These are phyloP conservation scores for Jaltomata sinuosa DNA, from an alignment of 257 asterid genomes.

Conservation along the genomic window DNA sequence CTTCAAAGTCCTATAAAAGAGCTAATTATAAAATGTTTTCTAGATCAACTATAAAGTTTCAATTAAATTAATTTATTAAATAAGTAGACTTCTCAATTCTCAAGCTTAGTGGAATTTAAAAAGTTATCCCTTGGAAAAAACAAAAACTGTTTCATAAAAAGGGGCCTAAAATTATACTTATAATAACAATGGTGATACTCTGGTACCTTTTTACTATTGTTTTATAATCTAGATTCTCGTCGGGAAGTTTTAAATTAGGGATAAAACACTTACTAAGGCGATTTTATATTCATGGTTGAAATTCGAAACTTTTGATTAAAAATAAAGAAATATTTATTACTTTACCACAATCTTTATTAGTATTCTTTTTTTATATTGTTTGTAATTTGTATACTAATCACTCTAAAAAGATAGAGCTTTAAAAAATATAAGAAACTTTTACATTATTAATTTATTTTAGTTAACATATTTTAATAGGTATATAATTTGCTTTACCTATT, in stretches of 20 bases:
- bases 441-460: not conserved
- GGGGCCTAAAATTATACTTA: not conserved
- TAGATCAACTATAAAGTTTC: not conserved
- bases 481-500: not conserved
- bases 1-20: not conserved
- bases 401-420: not conserved
- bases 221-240: not conserved
- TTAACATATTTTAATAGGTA: not conserved
- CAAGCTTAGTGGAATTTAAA: not conserved
- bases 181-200: too few species aligned
- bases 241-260: fast-evolving
- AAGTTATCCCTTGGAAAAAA: not conserved
- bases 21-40: not conserved
- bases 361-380: too few species aligned
- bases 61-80: not conserved
- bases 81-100: not conserved
- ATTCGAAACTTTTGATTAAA: too few species aligned
- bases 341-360: too few species aligned
- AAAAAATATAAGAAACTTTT: not conserved
- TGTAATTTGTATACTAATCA: not conserved
- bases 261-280: not conserved
- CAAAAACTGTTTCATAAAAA: not conserved
- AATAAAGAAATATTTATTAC: too few species aligned
- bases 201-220: too few species aligned
- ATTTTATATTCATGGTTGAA: not conserved